A percentile compares a stretch with the other conserved stretches of the same genome.
These are phyloP conservation scores for Yamadazyma aaseri DNA, from an alignment of 1,139 yeast genomes.

Conservation along the genomic window DNA sequence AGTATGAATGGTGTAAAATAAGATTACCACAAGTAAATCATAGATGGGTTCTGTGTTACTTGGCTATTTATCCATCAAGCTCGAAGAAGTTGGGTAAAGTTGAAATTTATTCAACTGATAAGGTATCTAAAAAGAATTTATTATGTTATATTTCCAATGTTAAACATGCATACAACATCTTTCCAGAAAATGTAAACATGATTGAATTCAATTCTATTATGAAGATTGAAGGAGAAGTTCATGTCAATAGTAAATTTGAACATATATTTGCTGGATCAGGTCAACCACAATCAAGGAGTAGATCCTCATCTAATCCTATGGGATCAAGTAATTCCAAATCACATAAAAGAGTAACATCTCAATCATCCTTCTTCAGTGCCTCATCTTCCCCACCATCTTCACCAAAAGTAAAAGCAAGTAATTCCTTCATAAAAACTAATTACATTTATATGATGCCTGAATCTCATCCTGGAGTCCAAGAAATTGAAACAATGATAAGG, in stretches of 20 bases:
- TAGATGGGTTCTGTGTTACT: slow-evolving; percentile 53
- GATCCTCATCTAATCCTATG: slow-evolving; percentile 2
- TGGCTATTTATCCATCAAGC: slow-evolving; percentile 45
- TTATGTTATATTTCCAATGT: slow-evolving; percentile 46
- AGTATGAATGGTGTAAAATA: slow-evolving; percentile 56
- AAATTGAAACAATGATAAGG: slow-evolving; percentile 58
- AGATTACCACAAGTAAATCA: slow-evolving; percentile 55
- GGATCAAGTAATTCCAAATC: slow-evolving; percentile 9
- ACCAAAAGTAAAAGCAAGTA: slow-evolving; percentile 17
- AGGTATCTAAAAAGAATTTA: slow-evolving; percentile 43
- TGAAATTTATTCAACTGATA: slow-evolving; percentile 48
- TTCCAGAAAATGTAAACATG: slow-evolving; percentile 53
- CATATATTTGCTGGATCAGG: slow-evolving; percentile 22
- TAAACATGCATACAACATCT: slow-evolving; percentile 46
- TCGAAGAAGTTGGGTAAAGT: slow-evolving; percentile 43
- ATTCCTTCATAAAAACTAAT: slow-evolving; percentile 31
- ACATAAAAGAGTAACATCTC: slow-evolving; percentile 24
- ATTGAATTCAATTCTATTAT: slow-evolving; percentile 54
- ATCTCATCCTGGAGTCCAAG: slow-evolving; percentile 54
- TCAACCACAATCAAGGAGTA: slow-evolving; percentile 1
- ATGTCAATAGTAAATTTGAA: slow-evolving; percentile 42
- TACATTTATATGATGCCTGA: slow-evolving; percentile 52
- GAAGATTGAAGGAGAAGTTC: slow-evolving; percentile 51
- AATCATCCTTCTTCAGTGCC: slow-evolving; percentile 17
- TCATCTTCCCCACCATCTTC: slow-evolving; percentile 19